phyloP scores from a whole-genome alignment of 768 basidiomycete genomes.

The Russula sp. region DNA sequence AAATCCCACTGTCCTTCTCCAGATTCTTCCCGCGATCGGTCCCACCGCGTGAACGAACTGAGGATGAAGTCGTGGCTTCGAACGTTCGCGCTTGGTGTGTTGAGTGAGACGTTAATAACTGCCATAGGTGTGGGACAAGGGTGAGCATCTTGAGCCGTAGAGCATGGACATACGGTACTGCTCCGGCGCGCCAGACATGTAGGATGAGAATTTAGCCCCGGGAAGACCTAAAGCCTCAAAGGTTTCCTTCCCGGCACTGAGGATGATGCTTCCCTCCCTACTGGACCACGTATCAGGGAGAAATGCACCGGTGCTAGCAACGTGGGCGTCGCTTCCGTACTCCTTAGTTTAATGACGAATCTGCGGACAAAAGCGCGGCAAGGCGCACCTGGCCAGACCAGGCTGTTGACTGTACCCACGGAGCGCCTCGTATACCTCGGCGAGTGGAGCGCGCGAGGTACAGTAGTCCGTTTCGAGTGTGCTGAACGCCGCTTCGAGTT shows the following conservation, averaged over 20 bases:
- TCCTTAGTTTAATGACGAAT: neutral
- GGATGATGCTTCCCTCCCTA: constrained; percentile 50
- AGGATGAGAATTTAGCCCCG: constrained; percentile 47
- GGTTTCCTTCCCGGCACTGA: constrained; percentile 49
- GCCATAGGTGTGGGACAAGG: neutral
- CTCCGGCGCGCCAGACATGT: constrained; percentile 41
- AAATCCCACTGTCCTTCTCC: constrained; percentile 24
- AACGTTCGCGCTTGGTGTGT: constrained; percentile 11
- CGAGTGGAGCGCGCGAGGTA: constrained; percentile 40
- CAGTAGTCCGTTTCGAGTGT: constrained; percentile 41
- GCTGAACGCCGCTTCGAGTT: constrained; percentile 37
- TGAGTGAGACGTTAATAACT: constrained; percentile 8
- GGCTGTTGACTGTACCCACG: constrained; percentile 30
- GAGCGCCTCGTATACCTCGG: constrained; percentile 36
- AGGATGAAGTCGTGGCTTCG: constrained; percentile 11
- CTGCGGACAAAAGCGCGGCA: neutral
- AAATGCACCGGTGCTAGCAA: constrained; percentile 29
- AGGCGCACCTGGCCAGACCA: constrained; percentile 14
- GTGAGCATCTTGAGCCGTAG: constrained; percentile 38
- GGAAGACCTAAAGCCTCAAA: constrained; percentile 59
- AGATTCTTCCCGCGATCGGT: constrained; percentile 16
- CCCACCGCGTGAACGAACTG: constrained; percentile 14
- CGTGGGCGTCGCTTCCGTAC: constrained; percentile 6
- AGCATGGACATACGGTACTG: constrained; percentile 23
- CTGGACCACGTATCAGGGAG: constrained; percentile 59